Conservation (phyloP, 176 grass and related monocot genomes). For the Zoysia pacifica region DNA sequence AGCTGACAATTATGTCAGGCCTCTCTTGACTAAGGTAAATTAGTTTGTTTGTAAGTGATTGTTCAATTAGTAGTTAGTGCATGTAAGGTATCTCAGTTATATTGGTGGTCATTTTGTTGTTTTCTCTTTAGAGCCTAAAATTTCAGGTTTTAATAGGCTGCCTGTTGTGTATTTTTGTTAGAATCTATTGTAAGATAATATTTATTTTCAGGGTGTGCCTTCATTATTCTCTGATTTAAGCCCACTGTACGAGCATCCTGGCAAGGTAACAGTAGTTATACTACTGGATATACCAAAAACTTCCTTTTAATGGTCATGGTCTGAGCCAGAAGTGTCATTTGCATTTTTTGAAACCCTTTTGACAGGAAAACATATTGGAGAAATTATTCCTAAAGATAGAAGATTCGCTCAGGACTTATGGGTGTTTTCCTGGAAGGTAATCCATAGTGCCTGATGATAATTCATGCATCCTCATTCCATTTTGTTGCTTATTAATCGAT, state of each 20-base stretch:
- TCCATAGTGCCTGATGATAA: background rate
- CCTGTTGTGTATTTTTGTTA: constrained; percentile 12
- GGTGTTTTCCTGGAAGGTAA: constrained; percentile 98
- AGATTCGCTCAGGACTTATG: constrained; percentile 69
- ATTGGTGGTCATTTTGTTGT: background rate
- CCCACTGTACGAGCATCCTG: constrained; percentile 81
- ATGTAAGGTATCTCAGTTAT: background rate
- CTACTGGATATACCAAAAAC: background rate
- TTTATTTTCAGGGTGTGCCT: constrained; percentile 76
- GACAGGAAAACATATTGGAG: constrained; percentile 84
- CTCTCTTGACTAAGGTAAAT: constrained; percentile 92
- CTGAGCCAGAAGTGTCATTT: constrained; percentile 10
- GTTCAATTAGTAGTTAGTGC: background rate
- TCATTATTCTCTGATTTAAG: constrained; percentile 95
- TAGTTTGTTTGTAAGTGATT: constrained; percentile 4
- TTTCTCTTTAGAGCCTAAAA: background rate
- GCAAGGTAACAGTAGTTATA: constrained; percentile 73
- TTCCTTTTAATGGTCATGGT: constrained; percentile 15
- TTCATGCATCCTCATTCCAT: constrained; percentile 2
- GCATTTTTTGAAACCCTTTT: constrained; percentile 25
- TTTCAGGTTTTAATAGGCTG: background rate
- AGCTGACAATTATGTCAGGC: constrained; percentile 84
- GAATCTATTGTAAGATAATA: constrained; percentile 15
- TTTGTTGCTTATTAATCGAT: background rate
- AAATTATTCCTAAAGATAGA: constrained; percentile 92